A percentile compares a stretch with the other conserved stretches of the same genome.
Conservation (phyloP, 306 rosid genomes). For the Cucumis melo region DNA sequence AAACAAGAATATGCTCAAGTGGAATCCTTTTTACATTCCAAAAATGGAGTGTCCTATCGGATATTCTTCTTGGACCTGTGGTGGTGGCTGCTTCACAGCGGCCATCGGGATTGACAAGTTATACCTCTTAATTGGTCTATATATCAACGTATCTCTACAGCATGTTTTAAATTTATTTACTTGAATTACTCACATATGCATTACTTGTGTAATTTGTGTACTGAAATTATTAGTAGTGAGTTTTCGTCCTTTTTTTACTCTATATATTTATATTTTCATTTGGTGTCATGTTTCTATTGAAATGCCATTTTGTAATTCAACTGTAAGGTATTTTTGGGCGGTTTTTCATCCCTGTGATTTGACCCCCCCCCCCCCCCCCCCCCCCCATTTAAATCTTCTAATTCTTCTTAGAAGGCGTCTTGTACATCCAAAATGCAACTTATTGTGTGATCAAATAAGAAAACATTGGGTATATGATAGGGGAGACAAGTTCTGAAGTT, state of each 20-base stretch:
- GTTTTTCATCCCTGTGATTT: too few relatives aligned
- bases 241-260: neutral
- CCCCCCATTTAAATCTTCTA: too few relatives aligned
- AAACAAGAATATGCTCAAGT: neutral
- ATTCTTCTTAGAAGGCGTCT: too few relatives aligned
- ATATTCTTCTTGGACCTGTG: neutral
- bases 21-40: neutral
- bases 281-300: neutral
- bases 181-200: neutral
- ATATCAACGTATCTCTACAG: neutral
- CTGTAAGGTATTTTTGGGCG: neutral
- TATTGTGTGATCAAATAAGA: too few relatives aligned
- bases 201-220: neutral
- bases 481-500: too few relatives aligned
- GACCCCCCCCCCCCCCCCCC: too few relatives aligned
- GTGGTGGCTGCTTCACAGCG: neutral
- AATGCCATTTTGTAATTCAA: neutral
- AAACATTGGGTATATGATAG: too few relatives aligned
- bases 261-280: neutral
- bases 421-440: too few relatives aligned
- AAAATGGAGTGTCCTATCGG: neutral
- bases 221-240: neutral
- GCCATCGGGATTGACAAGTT: neutral
- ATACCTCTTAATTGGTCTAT: too few relatives aligned
- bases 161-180: neutral